These are phyloP conservation scores for Sordariomycetes sp. DNA, from an alignment of 2,329 filamentous ascomycete genomes.

Conservation along the genomic window DNA sequence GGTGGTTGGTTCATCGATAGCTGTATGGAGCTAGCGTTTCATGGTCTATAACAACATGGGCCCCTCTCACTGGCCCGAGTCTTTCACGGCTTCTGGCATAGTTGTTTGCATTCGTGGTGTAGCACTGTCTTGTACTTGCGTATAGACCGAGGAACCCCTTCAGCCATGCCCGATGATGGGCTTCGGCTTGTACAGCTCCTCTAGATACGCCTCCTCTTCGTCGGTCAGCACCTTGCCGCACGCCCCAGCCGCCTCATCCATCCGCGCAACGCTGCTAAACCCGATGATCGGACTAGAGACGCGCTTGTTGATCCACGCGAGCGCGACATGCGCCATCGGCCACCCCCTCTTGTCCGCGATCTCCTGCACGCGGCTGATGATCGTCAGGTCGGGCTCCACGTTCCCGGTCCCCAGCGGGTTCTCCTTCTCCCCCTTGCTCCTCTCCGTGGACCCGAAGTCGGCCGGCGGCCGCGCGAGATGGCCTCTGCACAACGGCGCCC, in stretches of 20 bases:
- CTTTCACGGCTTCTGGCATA: too few species aligned
- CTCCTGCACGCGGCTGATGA: slow-evolving; percentile 29
- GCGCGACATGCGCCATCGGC: slow-evolving; percentile 52
- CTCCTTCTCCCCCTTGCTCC: slow-evolving; percentile 21
- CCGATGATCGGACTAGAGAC: slow-evolving; percentile 50
- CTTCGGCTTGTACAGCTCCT: slow-evolving; percentile 52
- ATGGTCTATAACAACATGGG: neutral
- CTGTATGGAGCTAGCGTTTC: too few species aligned
- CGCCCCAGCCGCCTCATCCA: slow-evolving; percentile 46
- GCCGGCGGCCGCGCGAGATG: slow-evolving; percentile 17
- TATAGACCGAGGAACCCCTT: neutral
- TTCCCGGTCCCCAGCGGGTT: slow-evolving; percentile 16
- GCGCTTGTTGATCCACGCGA: slow-evolving; percentile 50
- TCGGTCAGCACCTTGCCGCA: slow-evolving; percentile 34
- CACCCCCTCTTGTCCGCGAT: slow-evolving; percentile 43
- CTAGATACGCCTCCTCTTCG: slow-evolving; percentile 49
- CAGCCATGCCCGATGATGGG: slow-evolving; percentile 15
- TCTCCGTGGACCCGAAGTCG: slow-evolving; percentile 10
- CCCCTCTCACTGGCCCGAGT: too few species aligned
- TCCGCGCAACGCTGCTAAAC: slow-evolving; percentile 41
- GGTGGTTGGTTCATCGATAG: too few species aligned
- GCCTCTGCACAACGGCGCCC: slow-evolving; percentile 14
- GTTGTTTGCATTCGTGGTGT: neutral
- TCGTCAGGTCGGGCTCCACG: slow-evolving; percentile 19
- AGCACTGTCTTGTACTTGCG: neutral